These are phyloP conservation scores for Backusella macrospora DNA, from an alignment of 192 early-diverging fungal genomes.

Conservation along the genomic window DNA sequence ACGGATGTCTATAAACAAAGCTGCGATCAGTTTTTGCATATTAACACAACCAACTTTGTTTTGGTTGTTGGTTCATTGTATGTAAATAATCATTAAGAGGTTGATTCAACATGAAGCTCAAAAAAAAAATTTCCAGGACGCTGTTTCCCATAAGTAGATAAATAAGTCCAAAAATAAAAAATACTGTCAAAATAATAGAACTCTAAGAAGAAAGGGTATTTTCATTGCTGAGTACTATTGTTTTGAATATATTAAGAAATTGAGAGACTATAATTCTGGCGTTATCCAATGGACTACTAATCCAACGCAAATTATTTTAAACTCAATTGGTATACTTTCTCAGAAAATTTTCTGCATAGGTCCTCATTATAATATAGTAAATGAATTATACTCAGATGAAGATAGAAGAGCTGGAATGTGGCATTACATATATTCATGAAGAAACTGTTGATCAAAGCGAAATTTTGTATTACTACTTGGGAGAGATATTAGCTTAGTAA, in stretches of 20 bases:
- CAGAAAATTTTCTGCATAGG: not conserved
- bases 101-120: no score
- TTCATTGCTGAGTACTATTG: not conserved
- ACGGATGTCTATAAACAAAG: not conserved
- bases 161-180: not conserved
- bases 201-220: conserved; percentile 3
- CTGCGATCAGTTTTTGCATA: not conserved
- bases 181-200: not conserved
- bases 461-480: no score
- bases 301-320: not conserved
- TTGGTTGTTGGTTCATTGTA: not conserved
- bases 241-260: no score
- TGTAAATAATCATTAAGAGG: no score
- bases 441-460: not conserved
- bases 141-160: not conserved
- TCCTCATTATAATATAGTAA: not conserved
- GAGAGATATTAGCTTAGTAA: no score
- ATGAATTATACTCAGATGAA: not conserved
- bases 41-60: not conserved
- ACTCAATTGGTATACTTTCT: not conserved
- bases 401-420: conserved; percentile 2
- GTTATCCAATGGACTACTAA: not conserved
- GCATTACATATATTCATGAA: not conserved
- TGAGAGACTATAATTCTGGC: not conserved
- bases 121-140: no score